These are phyloP conservation scores for Dendryphion nanum DNA, from an alignment of 2,329 filamentous ascomycete genomes.

Conservation along the genomic window DNA sequence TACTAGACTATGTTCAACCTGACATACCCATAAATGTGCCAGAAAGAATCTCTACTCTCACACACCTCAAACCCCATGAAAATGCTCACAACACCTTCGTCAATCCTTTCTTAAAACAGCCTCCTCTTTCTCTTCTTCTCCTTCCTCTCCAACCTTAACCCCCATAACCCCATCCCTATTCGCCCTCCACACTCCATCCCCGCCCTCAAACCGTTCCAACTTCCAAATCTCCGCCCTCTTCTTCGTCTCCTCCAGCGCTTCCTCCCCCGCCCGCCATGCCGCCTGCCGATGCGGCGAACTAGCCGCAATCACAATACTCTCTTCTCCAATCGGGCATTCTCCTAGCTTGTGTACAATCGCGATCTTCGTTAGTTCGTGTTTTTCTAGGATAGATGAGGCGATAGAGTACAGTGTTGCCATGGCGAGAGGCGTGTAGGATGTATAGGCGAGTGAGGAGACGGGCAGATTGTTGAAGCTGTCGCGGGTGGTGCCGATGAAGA, in stretches of 20 bases:
- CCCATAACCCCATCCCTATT: conserved; percentile 73
- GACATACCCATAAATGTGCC: too few species aligned
- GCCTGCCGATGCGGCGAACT: conserved; percentile 78
- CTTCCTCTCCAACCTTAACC: conserved; percentile 44
- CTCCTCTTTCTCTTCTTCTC: conserved; percentile 1
- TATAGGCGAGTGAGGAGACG: conserved; percentile 75
- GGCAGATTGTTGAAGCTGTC: conserved; percentile 69
- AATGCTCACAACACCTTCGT: not conserved
- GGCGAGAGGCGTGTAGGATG: conserved; percentile 69
- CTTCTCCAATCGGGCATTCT: conserved; percentile 82
- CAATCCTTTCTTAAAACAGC: not conserved
- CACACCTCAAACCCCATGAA: conserved; percentile 1
- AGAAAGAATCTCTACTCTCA: too few species aligned
- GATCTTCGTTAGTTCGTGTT: conserved; percentile 69
- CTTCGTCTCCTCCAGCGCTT: conserved; percentile 85
- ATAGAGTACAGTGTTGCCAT: conserved; percentile 68
- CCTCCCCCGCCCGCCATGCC: conserved; percentile 85
- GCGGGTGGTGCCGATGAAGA: conserved; percentile 64
- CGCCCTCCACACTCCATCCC: conserved; percentile 79
- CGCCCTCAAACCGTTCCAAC: conserved; percentile 78
- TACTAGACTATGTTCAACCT: too few species aligned
- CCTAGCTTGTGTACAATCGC: conserved; percentile 84
- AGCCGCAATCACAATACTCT: conserved; percentile 88
- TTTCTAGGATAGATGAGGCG: conserved; percentile 54
- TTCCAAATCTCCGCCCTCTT: conserved; percentile 93